Evolutionary conservation across 2,329 filamentous ascomycete species (phyloP).

Genomic region (Colletotrichum destructivum): DNA sequence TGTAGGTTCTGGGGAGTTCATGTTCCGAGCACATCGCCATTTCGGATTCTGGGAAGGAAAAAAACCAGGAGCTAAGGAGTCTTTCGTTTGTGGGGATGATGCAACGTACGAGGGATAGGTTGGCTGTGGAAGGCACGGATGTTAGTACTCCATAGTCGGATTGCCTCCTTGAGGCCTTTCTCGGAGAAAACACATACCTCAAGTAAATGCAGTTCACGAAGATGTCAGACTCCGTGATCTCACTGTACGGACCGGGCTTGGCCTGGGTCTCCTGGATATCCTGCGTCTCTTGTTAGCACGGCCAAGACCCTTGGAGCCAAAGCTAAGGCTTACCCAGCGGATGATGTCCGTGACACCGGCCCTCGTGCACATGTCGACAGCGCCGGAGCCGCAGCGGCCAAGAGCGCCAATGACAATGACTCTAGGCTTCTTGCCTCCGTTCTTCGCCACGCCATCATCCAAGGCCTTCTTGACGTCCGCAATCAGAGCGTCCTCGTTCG

Average conservation of each 20-base stretch:
- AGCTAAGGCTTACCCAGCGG: constrained; percentile 50
- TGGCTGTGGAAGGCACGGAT: constrained; percentile 56
- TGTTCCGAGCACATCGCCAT: neutral
- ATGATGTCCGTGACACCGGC: constrained; percentile 76
- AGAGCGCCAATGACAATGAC: constrained; percentile 88
- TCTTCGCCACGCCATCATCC: constrained; percentile 75
- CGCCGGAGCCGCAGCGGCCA: constrained; percentile 88
- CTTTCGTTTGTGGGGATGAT: neutral
- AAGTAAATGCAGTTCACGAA: constrained; percentile 95
- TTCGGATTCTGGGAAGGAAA: neutral
- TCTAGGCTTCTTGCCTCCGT: constrained; percentile 74
- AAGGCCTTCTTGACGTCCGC: constrained; percentile 81
- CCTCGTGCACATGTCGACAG: constrained; percentile 83
- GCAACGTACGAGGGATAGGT: constrained; percentile 35
- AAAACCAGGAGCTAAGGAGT: neutral
- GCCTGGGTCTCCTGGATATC: constrained; percentile 84
- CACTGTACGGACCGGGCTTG: constrained; percentile 81
- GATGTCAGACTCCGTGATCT: constrained; percentile 82
- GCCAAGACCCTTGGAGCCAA: constrained; percentile 35
- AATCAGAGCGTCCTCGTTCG: constrained; percentile 82
- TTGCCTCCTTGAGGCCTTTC: no score
- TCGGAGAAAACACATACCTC: constrained; percentile 3
- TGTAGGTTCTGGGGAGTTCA: neutral
- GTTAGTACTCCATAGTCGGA: neutral
- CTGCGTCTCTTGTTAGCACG: constrained; percentile 68